Evolutionary conservation across 305 asterid genomes (phyloP).

Genomic region (Withania somnifera): DNA sequence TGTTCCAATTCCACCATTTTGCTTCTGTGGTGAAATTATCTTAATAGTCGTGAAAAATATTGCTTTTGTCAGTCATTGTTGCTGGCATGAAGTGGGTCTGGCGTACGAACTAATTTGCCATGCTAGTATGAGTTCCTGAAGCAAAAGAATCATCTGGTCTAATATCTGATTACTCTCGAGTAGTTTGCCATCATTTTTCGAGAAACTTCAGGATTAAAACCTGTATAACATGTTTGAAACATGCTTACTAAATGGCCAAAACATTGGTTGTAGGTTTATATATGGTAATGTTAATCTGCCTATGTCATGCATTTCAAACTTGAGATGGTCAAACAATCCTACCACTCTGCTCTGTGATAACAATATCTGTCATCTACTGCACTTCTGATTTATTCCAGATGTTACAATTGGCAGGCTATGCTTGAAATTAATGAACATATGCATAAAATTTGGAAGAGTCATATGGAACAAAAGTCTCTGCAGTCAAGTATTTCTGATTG

Average conservation of each 20-base stretch:
- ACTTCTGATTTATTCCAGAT: neutral
- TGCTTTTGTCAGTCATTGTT: neutral
- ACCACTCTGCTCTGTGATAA: neutral
- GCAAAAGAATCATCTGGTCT: neutral
- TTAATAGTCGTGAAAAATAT: neutral
- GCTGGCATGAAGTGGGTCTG: neutral
- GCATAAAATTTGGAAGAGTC: slow-evolving; percentile 90
- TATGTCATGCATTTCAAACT: neutral
- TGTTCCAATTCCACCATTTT: neutral
- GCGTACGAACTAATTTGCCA: neutral
- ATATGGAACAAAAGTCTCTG: slow-evolving; percentile 42
- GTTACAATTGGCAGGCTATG: slow-evolving; percentile 60
- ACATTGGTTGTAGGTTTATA: neutral
- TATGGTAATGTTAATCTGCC: neutral
- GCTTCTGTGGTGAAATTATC: neutral
- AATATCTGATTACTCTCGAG: neutral
- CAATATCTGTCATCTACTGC: neutral
- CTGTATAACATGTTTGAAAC: neutral
- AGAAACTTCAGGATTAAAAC: neutral
- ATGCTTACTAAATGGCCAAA: neutral
- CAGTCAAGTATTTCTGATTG: slow-evolving; percentile 74
- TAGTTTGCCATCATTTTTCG: neutral
- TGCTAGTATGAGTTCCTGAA: neutral
- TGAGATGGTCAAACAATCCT: neutral
- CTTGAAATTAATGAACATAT: slow-evolving; percentile 79